Evolutionary conservation across 176 grass and related monocot species (phyloP), one percentile per base, ranked within the genome.

Genomic region (Aegilops bicornis): DNA sequence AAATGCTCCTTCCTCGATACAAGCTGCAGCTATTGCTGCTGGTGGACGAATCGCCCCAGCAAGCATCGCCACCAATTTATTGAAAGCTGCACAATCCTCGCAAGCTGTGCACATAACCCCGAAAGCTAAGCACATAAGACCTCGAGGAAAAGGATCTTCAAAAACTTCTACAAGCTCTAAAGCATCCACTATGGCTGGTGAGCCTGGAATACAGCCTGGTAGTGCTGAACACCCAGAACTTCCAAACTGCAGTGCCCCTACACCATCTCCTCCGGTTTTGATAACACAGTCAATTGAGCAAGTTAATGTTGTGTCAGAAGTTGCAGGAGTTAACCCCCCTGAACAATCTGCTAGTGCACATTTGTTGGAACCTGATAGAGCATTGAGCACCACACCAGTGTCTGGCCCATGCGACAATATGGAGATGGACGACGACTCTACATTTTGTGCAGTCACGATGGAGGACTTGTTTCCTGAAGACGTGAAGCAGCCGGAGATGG

Each of bases 11-110:
- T 88, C 81, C 84, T 94, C 88, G 30, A 94, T 99, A 82, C 90
- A 99, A 91, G 94, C 90, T 48, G 92, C 89, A 64, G 97, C 97
- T 12, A 87, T 99, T 85, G 94, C 97, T 83, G 97, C 97, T 83
- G 97, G 97, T 58, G 97, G 92, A 8, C 90, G 97, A 67, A 93
- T 99, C 11, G 97, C 92, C 33, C 90, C 84, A 82, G 79, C 92
- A 63, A 87, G 64, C 9, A 68, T 86, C 20, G 97, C 94, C 11
- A 83, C 88, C 30, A 81, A 74, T 20, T 84, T 97, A 79, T 59
- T 99, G 47, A 95, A 91, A 88, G 94, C 86, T 60, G 89, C 97
- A 81, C 92, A 99, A 78, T 98, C 96, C 39, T 94, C 89, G 72
- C 94, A 88, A 88, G 92, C 86, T 65, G 91, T 94, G 77, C 92